Percentiles rank a stretch among this genome's conserved stretches.
Conservation (phyloP, 2,329 filamentous ascomycete genomes). For the Arthrinium phaeospermum region DNA sequence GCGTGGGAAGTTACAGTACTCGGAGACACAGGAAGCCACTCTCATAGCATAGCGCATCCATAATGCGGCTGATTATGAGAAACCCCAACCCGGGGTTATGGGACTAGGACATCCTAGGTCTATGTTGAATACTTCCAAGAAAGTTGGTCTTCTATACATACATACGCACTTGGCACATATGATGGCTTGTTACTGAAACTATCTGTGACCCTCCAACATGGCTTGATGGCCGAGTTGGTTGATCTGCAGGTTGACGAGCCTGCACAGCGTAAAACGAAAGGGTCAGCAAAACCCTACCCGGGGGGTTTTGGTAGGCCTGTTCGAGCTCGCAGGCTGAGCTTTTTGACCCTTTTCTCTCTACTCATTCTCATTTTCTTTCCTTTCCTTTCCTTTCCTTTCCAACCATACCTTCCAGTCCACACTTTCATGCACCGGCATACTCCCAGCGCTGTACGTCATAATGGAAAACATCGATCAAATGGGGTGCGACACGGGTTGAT, state of each 20-base stretch:
- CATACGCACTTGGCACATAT: neutral
- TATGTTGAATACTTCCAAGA: too few relatives aligned
- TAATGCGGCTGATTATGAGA: neutral
- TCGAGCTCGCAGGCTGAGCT: neutral
- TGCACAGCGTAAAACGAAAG: neutral
- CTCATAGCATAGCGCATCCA: neutral
- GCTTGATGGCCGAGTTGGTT: neutral
- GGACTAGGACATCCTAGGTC: too few relatives aligned
- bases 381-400: neutral
- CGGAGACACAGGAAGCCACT: neutral
- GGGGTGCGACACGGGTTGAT: neutral
- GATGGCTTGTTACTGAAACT: neutral
- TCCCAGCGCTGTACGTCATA: neutral
- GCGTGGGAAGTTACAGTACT: constrained; percentile 37
- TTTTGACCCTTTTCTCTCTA: neutral
- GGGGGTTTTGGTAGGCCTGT: neutral
- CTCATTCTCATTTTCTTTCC: too few relatives aligned
- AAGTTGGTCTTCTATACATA: neutral
- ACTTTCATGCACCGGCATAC: too few relatives aligned
- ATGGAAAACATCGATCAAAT: neutral
- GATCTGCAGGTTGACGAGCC: neutral
- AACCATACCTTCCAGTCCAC: neutral
- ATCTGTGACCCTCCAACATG: neutral
- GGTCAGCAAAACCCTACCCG: neutral
- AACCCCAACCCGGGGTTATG: too few relatives aligned